These are phyloP conservation scores for Stemphylium beticola DNA, from an alignment of 2,329 filamentous ascomycete genomes.

Conservation along the genomic window DNA sequence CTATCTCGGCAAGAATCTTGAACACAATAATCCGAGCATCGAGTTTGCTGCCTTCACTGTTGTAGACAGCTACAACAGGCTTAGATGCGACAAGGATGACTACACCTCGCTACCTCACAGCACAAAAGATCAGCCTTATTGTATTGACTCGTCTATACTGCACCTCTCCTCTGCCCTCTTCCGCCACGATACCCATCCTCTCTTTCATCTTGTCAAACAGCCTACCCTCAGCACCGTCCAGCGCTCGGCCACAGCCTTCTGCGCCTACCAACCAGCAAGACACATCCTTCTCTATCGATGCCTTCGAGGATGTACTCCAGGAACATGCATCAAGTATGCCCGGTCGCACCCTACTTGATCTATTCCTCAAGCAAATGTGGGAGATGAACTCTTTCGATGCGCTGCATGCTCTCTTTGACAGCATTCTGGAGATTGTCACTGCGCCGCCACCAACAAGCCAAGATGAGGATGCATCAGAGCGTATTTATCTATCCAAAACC, in stretches of 20 bases:
- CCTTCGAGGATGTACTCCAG: slow-evolving; percentile 57
- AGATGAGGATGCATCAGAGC: slow-evolving; percentile 38
- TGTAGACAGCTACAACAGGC: slow-evolving; percentile 4
- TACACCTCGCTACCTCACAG: slow-evolving; percentile 87
- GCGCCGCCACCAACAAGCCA: slow-evolving; percentile 46
- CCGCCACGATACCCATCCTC: slow-evolving; percentile 75
- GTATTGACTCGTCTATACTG: slow-evolving; percentile 82
- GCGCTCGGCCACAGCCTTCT: slow-evolving; percentile 25
- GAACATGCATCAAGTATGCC: slow-evolving; percentile 63
- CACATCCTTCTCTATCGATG: slow-evolving; percentile 42
- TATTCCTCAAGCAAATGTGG: slow-evolving; percentile 84
- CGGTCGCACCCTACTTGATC: slow-evolving; percentile 84
- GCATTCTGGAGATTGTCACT: slow-evolving; percentile 63
- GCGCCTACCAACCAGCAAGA: slow-evolving; percentile 43
- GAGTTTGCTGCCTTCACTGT: not conserved
- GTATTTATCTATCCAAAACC: slow-evolving; percentile 70
- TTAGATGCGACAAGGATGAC: slow-evolving; percentile 24
- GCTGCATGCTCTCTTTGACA: slow-evolving; percentile 76
- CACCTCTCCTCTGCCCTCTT: slow-evolving; percentile 70
- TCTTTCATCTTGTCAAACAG: slow-evolving; percentile 79
- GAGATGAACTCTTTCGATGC: slow-evolving; percentile 80
- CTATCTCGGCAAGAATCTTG: not conserved
- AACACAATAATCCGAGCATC: slow-evolving; percentile 1
- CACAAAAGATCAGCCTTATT: slow-evolving; percentile 83
- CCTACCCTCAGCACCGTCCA: slow-evolving; percentile 47